Conservation (phyloP, 2,329 filamentous ascomycete species). For the Beauveria sp. region DNA sequence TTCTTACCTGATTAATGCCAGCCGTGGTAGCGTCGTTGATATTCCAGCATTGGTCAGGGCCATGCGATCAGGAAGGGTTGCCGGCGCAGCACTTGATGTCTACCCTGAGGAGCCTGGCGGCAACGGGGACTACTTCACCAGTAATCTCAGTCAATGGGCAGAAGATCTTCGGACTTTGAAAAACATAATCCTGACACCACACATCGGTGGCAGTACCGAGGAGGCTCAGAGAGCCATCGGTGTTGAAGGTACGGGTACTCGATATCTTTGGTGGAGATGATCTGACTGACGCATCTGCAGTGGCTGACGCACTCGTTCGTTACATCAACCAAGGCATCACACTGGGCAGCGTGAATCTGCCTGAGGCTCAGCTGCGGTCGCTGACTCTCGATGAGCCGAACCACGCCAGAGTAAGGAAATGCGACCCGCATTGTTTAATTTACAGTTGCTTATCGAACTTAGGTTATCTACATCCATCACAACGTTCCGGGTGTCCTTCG, state of each 20-base stretch:
- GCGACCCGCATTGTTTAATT: background rate
- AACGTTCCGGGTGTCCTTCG: constrained; percentile 94
- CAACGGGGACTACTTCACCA: constrained; percentile 93
- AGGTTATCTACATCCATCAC: constrained; percentile 89
- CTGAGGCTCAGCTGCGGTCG: constrained; percentile 87
- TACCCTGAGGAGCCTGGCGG: constrained; percentile 89
- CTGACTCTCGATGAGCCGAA: constrained; percentile 83
- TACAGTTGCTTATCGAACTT: constrained; percentile 12
- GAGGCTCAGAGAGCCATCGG: constrained; percentile 96
- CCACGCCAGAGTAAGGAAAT: constrained; percentile 61
- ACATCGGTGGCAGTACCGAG: constrained; percentile 96
- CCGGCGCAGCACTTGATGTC: constrained; percentile 91
- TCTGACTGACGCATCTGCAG: constrained; percentile 32
- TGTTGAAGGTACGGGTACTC: constrained; percentile 54
- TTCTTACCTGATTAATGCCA: constrained; percentile 92
- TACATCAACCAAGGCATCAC: constrained; percentile 96
- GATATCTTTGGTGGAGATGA: background rate
- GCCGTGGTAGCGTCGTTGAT: constrained; percentile 86
- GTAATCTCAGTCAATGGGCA: constrained; percentile 72
- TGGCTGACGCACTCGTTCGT: constrained; percentile 76
- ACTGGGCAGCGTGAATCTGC: constrained; percentile 87
- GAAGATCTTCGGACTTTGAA: constrained; percentile 77
- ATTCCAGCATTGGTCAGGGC: constrained; percentile 86
- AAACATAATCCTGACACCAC: constrained; percentile 92
- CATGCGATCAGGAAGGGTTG: constrained; percentile 78